Base-by-base conservation (phyloP, 1,284 basidiomycete genomes). In the Jaminaea rosea region DNA sequence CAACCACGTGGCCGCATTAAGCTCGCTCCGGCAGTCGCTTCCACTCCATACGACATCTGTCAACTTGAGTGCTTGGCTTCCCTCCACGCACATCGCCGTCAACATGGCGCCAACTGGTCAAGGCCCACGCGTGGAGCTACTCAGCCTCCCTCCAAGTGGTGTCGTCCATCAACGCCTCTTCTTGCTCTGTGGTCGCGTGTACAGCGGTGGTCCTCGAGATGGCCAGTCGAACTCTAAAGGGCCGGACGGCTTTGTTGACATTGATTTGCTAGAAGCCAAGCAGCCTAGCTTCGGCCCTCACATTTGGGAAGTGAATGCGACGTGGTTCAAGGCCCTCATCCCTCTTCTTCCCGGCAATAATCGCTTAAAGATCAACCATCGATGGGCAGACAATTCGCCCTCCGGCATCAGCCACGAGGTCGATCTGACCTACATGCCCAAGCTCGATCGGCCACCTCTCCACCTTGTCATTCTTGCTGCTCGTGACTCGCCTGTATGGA, bases 311-410 rank as follows among this genome's bases (percentile, higher is more conserved):
- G 47, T 62, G 34, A 60, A 62, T 19, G 39, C 45, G 10, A 51
- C 53, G 24, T 50, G 45, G 26, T 60, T 58, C 51, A 63, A 63
- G 45, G 61, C 61, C 11, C 45, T 63, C 1, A 52, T 60, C 1
- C 55, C 55, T 15, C 53, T 63, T 15, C 42, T 31, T 11, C 44
- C 36, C 5, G 61, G 61, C 0, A n/a, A n/a, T 0, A 60, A n/a
- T n/a, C n/a, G 4, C 4, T 51, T 10, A 26, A 27, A 4, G 46
- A 3, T 34, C 24, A 8, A 37, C 34, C 23, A 39, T 41, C 23
- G 27, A 19, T 46, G n/a, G n/a, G n/a, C n/a, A n/a, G n/a, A n/a
- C n/a, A n/a, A n/a, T n/a, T n/a, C n/a, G n/a, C 21, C n/a, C 5
- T 23, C 19, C 27, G 15, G 15, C n/a, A 23, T 23, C 48, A 6